These are phyloP conservation scores for Brachypodium distachyon DNA, from an alignment of 202 grass and related monocot species.

Conservation along the genomic window DNA sequence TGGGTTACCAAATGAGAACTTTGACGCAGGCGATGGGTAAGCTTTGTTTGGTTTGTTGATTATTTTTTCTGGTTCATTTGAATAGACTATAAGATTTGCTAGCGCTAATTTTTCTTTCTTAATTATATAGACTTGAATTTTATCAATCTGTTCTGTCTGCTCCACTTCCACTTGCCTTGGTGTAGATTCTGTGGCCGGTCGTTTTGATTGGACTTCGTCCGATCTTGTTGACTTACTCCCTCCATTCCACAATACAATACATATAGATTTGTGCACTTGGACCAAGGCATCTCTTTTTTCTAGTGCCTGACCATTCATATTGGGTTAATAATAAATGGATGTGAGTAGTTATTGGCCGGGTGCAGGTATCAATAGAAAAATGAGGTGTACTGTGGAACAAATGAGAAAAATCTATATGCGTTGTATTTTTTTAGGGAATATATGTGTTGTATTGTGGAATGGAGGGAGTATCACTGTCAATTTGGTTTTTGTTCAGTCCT, in stretches of 20 bases:
- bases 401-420: too few relatives aligned
- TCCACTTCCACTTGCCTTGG: background rate
- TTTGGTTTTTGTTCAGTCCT: background rate
- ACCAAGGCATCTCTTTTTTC: too few relatives aligned
- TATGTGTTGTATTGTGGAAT: too few relatives aligned
- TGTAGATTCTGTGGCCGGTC: background rate
- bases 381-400: too few relatives aligned
- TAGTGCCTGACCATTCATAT: too few relatives aligned
- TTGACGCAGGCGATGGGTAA: conserved; percentile 70
- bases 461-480: background rate
- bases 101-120: background rate
- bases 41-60: conserved; percentile 6
- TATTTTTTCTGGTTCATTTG: background rate
- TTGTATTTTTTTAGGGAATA: too few relatives aligned
- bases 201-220: background rate
- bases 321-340: too few relatives aligned
- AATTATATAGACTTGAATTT: background rate
- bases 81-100: background rate
- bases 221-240: background rate
- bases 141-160: background rate
- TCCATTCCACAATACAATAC: too few relatives aligned
- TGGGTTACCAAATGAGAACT: conserved; percentile 74
- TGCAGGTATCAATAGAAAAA: too few relatives aligned
- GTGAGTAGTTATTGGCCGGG: too few relatives aligned
- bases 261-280: too few relatives aligned